These are phyloP conservation scores for Alternaria longipes DNA, from an alignment of 2,329 filamentous ascomycete species.

Conservation along the genomic window DNA sequence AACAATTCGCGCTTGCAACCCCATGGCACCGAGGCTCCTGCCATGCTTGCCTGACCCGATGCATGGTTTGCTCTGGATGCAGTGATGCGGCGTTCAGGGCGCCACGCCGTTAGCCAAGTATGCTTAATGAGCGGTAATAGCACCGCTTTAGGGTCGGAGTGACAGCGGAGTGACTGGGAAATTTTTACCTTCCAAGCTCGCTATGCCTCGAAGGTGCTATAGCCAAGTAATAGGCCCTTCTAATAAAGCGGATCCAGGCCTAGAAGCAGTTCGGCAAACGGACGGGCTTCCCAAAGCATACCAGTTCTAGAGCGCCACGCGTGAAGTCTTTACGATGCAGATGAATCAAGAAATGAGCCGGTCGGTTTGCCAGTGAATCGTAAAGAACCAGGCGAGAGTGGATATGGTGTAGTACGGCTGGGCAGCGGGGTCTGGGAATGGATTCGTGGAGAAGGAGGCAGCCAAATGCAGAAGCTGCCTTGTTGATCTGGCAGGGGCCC, in stretches of 20 bases:
- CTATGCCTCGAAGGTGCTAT: slow-evolving; percentile 6
- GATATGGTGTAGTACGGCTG: slow-evolving; percentile 10
- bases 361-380: slow-evolving; percentile 16
- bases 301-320: slow-evolving; percentile 14
- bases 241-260: slow-evolving; percentile 26
- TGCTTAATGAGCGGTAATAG: slow-evolving; percentile 25
- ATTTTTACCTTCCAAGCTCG: background rate
- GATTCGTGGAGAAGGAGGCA: slow-evolving; percentile 27
- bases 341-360: slow-evolving; percentile 17
- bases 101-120: slow-evolving; percentile 34
- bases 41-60: slow-evolving; percentile 22
- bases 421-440: slow-evolving; percentile 22
- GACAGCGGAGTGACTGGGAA: slow-evolving; percentile 4
- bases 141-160: slow-evolving; percentile 18
- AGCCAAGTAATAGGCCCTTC: slow-evolving; percentile 12
- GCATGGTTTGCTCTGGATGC: slow-evolving; percentile 21
- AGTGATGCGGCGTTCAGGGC: slow-evolving; percentile 15
- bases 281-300: slow-evolving; percentile 22
- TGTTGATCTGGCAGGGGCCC: slow-evolving; percentile 15
- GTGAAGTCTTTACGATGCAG: background rate
- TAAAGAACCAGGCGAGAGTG: slow-evolving; percentile 2
- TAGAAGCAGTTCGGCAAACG: slow-evolving; percentile 25
- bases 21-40: slow-evolving; percentile 30
- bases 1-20: slow-evolving; percentile 10
- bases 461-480: slow-evolving; percentile 18